These are phyloP conservation scores for Didymella glomerata DNA, from an alignment of 2,329 filamentous ascomycete genomes.

Conservation along the genomic window DNA sequence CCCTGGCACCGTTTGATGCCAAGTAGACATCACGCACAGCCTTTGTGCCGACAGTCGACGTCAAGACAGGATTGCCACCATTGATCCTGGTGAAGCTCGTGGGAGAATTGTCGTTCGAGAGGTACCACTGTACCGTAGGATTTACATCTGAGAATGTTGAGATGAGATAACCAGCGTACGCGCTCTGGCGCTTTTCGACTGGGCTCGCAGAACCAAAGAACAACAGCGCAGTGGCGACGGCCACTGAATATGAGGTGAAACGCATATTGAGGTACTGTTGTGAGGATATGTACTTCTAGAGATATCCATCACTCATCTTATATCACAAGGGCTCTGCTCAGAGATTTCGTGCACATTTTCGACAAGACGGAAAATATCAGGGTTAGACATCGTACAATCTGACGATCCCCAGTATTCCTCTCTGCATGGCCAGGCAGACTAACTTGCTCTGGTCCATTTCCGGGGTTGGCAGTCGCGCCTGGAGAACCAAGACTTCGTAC, in stretches of 20 bases:
- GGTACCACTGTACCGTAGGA: slow-evolving; percentile 18
- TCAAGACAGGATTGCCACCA: slow-evolving; percentile 19
- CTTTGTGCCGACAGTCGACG: slow-evolving; percentile 23
- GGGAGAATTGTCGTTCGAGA: slow-evolving; percentile 18
- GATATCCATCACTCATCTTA: background rate
- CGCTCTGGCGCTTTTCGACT: background rate
- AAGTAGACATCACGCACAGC: slow-evolving; percentile 24
- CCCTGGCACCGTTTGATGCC: slow-evolving; percentile 12
- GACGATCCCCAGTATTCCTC: slow-evolving; percentile 3
- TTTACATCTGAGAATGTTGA: slow-evolving; percentile 21
- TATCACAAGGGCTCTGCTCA: background rate
- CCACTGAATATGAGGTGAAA: slow-evolving; percentile 1
- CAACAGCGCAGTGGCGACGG: slow-evolving; percentile 1
- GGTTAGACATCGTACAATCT: background rate
- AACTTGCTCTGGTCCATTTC: background rate
- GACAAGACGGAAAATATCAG: background rate
- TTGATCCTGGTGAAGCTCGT: slow-evolving; percentile 23
- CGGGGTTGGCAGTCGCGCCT: background rate
- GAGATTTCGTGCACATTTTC: background rate
- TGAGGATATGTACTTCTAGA: background rate
- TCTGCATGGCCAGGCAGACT: background rate
- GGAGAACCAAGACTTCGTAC: slow-evolving; percentile 3
- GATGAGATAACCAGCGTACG: slow-evolving; percentile 20
- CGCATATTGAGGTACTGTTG: slow-evolving; percentile 2
- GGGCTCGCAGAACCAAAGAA: slow-evolving; percentile 1